These are phyloP conservation scores for Alternaria sp. DNA, from an alignment of 2,329 filamentous ascomycete species.

Conservation along the genomic window DNA sequence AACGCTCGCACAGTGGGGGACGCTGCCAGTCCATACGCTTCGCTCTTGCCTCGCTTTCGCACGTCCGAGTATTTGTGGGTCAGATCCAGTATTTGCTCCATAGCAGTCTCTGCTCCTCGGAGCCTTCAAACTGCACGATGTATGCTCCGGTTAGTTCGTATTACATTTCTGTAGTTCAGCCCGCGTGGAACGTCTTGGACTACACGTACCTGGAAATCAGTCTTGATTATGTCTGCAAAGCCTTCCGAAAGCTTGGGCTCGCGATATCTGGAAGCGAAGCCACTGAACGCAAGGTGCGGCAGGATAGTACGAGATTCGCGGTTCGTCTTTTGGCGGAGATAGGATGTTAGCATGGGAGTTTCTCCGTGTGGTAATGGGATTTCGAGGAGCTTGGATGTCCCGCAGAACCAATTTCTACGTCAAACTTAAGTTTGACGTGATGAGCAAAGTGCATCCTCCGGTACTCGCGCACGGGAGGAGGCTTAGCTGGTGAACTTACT, in stretches of 20 bases:
- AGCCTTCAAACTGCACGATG: constrained; percentile 67
- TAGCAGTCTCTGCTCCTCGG: constrained; percentile 70
- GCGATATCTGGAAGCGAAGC: constrained; percentile 76
- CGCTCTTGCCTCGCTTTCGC: constrained; percentile 9
- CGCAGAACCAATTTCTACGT: constrained; percentile 22
- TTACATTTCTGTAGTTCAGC: constrained; percentile 8
- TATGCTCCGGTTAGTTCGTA: constrained; percentile 30
- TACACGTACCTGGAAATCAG: constrained; percentile 72
- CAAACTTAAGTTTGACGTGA: constrained; percentile 14
- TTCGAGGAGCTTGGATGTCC: constrained; percentile 3
- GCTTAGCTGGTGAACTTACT: constrained; percentile 42
- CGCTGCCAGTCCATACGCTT: not conserved
- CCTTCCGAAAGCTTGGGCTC: constrained; percentile 78
- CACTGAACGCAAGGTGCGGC: constrained; percentile 80
- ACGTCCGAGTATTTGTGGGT: constrained; percentile 15
- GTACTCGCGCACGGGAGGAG: constrained; percentile 13
- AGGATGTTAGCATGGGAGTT: constrained; percentile 28
- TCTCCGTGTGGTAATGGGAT: constrained; percentile 9
- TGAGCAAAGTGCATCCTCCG: constrained; percentile 8
- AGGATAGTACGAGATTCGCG: constrained; percentile 79
- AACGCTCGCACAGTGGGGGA: constrained; percentile 5
- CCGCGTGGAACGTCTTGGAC: constrained; percentile 11
- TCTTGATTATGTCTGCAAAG: constrained; percentile 78
- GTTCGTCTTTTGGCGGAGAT: constrained; percentile 67
- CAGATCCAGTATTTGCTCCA: constrained; percentile 84